Evolutionary conservation across 331 rosid genomes (phyloP).

Genomic region (Prunus yedoensis): DNA sequence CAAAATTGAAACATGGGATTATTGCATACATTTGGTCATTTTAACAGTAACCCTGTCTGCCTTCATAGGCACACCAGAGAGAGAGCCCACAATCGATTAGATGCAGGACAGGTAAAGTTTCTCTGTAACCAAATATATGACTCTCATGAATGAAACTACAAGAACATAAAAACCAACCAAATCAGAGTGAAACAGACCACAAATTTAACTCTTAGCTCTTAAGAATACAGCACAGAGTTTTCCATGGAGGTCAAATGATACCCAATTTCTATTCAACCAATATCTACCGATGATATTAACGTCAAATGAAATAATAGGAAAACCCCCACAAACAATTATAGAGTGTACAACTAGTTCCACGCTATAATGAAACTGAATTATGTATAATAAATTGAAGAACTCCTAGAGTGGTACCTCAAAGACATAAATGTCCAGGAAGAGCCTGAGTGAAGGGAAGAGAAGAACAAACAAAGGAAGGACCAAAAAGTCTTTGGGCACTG

Average conservation of each 20-base stretch:
- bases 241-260: neutral
- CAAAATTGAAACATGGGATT: neutral
- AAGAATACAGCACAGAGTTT: neutral
- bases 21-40: neutral
- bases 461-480: conserved; percentile 64
- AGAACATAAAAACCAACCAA: neutral
- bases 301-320: neutral
- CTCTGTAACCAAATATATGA: too few relatives aligned
- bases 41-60: neutral
- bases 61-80: too few relatives aligned
- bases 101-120: too few relatives aligned
- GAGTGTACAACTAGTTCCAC: neutral
- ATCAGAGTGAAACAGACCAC: neutral
- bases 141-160: neutral
- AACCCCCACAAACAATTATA: neutral
- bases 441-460: conserved; percentile 69
- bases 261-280: neutral
- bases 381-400: neutral
- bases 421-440: conserved; percentile 63
- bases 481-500: conserved; percentile 54
- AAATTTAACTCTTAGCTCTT: neutral
- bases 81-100: too few relatives aligned
- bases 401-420: conserved; percentile 64
- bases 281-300: neutral
- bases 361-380: neutral